These are phyloP conservation scores for Alternaria sp. DNA, from an alignment of 2,329 filamentous ascomycete genomes.

Conservation along the genomic window DNA sequence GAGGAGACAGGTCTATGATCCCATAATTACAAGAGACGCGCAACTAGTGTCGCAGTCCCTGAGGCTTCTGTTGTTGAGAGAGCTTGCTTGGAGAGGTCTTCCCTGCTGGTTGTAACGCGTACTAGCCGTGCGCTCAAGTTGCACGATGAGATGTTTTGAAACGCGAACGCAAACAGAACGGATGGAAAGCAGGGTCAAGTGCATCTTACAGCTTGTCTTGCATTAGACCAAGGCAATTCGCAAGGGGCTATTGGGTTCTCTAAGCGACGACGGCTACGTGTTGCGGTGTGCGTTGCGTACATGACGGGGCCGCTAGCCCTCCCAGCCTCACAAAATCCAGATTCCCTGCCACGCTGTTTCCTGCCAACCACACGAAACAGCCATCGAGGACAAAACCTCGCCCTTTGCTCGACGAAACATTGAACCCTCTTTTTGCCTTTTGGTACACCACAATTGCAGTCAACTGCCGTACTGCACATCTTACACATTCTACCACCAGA, in stretches of 20 bases:
- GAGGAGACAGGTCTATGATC: neutral
- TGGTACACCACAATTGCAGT: slow-evolving; percentile 18
- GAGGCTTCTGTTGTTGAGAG: neutral
- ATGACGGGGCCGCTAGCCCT: slow-evolving; percentile 28
- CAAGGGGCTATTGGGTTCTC: slow-evolving; percentile 7
- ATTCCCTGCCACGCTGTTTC: slow-evolving; percentile 29
- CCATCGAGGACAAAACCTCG: slow-evolving; percentile 19
- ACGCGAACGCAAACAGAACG: slow-evolving; percentile 3
- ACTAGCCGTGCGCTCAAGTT: slow-evolving; percentile 3
- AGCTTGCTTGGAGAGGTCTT: neutral
- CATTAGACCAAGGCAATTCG: neutral
- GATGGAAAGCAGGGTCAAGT: neutral
- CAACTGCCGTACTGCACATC: slow-evolving; percentile 22
- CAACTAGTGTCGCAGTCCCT: neutral
- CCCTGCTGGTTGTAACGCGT: neutral
- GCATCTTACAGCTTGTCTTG: slow-evolving; percentile 6
- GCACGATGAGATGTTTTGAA: slow-evolving; percentile 3
- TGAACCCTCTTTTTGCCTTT: slow-evolving; percentile 6
- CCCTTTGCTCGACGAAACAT: slow-evolving; percentile 25
- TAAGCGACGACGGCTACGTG: slow-evolving; percentile 28
- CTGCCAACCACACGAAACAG: slow-evolving; percentile 13
- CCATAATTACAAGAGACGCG: neutral
- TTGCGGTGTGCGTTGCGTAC: slow-evolving; percentile 31
- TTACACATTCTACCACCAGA: slow-evolving; percentile 15
- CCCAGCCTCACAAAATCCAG: slow-evolving; percentile 28